These are phyloP conservation scores for Metarhizium anisopliae DNA, from an alignment of 2,329 filamentous ascomycete genomes.

Conservation along the genomic window DNA sequence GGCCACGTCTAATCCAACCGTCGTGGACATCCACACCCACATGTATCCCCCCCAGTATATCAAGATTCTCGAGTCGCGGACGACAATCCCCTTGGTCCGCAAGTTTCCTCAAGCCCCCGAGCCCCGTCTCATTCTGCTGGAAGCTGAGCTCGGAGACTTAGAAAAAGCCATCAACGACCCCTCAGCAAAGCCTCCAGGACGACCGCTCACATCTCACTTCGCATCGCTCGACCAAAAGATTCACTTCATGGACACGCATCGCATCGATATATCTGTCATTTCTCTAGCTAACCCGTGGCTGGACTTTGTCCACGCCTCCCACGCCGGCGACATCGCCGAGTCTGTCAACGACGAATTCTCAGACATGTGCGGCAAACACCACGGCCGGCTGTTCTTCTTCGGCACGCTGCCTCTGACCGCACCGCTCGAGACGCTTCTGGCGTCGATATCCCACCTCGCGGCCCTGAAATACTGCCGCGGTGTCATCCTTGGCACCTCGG, in stretches of 20 bases:
- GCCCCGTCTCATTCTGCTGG: slow-evolving; percentile 59
- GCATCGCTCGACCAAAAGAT: slow-evolving; percentile 73
- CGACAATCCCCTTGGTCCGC: slow-evolving; percentile 61
- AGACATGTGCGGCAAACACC: slow-evolving; percentile 55
- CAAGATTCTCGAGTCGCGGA: slow-evolving; percentile 47
- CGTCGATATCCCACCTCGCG: slow-evolving; percentile 55
- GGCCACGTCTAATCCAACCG: slow-evolving; percentile 24
- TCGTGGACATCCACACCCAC: slow-evolving; percentile 62
- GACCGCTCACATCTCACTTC: slow-evolving; percentile 77
- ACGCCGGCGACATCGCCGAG: slow-evolving; percentile 53
- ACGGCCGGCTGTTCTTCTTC: slow-evolving; percentile 71
- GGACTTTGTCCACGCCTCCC: slow-evolving; percentile 61
- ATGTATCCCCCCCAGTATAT: slow-evolving; percentile 61
- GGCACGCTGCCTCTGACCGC: slow-evolving; percentile 72
- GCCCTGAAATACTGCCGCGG: slow-evolving; percentile 63
- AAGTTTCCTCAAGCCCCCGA: slow-evolving; percentile 48
- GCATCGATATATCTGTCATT: slow-evolving; percentile 74
- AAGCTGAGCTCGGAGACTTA: slow-evolving; percentile 35
- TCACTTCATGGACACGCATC: slow-evolving; percentile 78
- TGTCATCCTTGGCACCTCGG: slow-evolving; percentile 81
- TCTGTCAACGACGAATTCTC: slow-evolving; percentile 74
- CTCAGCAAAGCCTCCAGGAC: slow-evolving; percentile 54
- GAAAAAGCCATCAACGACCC: slow-evolving; percentile 45
- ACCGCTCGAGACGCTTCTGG: slow-evolving; percentile 48
- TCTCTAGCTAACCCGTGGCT: slow-evolving; percentile 92